Percentiles rank a stretch among this genome's conserved stretches.
phyloP scores from a whole-genome alignment of 495 filamentous ascomycete species.

The Pseudomonodictys pantanalensis region DNA sequence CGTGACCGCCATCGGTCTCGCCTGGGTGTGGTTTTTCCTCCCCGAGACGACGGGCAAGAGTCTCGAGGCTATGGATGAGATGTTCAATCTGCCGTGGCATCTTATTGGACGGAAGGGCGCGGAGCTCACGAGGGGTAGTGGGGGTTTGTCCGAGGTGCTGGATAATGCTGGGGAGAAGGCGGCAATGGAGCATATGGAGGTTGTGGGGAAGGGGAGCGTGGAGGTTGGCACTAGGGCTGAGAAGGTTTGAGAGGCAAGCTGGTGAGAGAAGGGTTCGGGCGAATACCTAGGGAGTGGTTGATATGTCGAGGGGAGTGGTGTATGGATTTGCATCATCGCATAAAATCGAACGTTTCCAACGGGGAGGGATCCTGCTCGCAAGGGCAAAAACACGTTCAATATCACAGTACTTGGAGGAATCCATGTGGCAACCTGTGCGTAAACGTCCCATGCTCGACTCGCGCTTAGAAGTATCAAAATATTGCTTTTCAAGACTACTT shows the following conservation, averaged over 20 bases:
- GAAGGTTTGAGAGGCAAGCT: constrained; percentile 12
- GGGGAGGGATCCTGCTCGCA: too few relatives aligned
- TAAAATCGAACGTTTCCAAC: too few relatives aligned
- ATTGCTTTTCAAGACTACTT: too few relatives aligned
- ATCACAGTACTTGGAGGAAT: too few relatives aligned
- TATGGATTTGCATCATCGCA: too few relatives aligned
- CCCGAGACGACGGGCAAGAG: constrained; percentile 45
- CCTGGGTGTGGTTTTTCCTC: constrained; percentile 38
- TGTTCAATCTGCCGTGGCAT: constrained; percentile 68
- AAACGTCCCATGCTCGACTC: too few relatives aligned
- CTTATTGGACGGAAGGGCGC: constrained; percentile 60
- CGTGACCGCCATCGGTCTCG: constrained; percentile 53
- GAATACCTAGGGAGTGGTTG: too few relatives aligned
- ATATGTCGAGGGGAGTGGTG: too few relatives aligned
- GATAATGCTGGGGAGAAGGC: constrained; percentile 31
- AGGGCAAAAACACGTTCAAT: too few relatives aligned
- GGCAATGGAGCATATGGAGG: constrained; percentile 14
- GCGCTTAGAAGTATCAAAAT: too few relatives aligned
- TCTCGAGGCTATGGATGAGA: constrained; percentile 62
- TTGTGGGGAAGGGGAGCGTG: constrained; percentile 6
- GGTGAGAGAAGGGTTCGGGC: too few relatives aligned
- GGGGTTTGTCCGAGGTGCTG: constrained; percentile 30
- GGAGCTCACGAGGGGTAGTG: constrained; percentile 30
- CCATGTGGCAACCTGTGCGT: too few relatives aligned
- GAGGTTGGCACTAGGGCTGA: not conserved